A percentile compares a stretch with the other conserved stretches of the same genome.
Conservation (phyloP, 2,329 filamentous ascomycete species). For the Clonostachys byssicola region DNA sequence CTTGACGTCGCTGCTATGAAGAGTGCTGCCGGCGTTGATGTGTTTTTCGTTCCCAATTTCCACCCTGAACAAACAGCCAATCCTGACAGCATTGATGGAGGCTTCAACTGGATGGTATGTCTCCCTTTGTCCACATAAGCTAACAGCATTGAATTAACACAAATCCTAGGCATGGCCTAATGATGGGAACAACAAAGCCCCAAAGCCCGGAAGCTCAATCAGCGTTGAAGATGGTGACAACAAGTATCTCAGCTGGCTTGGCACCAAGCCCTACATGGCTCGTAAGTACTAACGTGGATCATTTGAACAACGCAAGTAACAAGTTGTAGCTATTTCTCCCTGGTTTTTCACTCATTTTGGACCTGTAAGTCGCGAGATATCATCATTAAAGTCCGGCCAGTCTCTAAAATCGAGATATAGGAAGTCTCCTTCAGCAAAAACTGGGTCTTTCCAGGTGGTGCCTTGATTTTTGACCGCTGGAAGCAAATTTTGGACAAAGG, state of each 20-base stretch:
- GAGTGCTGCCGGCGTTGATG: conserved; percentile 30
- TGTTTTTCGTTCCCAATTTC: conserved; percentile 47
- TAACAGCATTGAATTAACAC: too few species aligned
- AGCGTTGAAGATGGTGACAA: conserved; percentile 32
- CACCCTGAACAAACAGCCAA: conserved; percentile 26
- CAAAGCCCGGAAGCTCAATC: conserved; percentile 25
- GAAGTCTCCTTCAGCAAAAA: conserved; percentile 42
- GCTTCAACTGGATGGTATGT: conserved; percentile 36
- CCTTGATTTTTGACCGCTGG: conserved; percentile 57
- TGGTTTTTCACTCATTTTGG: conserved; percentile 48
- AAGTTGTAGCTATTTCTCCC: conserved; percentile 36
- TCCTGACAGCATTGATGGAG: conserved; percentile 35
- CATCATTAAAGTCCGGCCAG: too few species aligned
- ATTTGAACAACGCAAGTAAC: conserved; percentile 33
- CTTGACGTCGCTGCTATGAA: conserved; percentile 35
- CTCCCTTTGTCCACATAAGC: too few species aligned
- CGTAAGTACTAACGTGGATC: conserved; percentile 10
- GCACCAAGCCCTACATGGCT: conserved; percentile 42
- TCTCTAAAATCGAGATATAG: too few species aligned
- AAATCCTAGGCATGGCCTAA: conserved; percentile 26
- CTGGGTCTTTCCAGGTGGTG: conserved; percentile 54
- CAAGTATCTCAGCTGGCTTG: conserved; percentile 25
- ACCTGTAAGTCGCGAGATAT: conserved; percentile 11
- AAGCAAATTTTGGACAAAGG: conserved; percentile 32
- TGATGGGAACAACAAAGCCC: conserved; percentile 43